Evolutionary conservation across 2,329 filamentous ascomycete genomes (phyloP).

Genomic region (Aspergillus tamarii): DNA sequence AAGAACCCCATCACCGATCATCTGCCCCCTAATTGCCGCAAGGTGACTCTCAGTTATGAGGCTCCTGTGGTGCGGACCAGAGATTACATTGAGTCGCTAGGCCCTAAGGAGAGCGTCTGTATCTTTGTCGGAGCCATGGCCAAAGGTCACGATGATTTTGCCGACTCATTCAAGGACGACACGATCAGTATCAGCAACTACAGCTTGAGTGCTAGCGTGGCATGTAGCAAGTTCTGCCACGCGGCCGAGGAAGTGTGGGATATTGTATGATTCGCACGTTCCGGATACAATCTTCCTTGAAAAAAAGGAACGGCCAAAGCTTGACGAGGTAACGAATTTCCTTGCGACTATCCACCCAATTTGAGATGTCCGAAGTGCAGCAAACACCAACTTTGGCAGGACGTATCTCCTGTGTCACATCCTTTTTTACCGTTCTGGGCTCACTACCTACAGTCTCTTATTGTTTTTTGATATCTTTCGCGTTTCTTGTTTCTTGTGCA

Average conservation of each 20-base stretch:
- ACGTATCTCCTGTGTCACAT: slow-evolving; percentile 10
- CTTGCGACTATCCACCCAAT: slow-evolving; percentile 24
- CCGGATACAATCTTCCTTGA: slow-evolving; percentile 9
- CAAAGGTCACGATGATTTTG: slow-evolving; percentile 93
- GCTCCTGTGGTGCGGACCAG: slow-evolving; percentile 82
- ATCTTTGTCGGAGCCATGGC: slow-evolving; percentile 99
- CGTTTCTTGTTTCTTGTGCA: slow-evolving; percentile 16
- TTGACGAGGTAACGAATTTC: slow-evolving; percentile 36
- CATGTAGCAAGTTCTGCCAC: slow-evolving; percentile 99
- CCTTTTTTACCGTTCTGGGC: slow-evolving; percentile 5
- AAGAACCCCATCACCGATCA: slow-evolving; percentile 98
- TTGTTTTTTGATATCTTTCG: slow-evolving; percentile 19
- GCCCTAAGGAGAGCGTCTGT: slow-evolving; percentile 86
- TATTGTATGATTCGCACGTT: slow-evolving; percentile 67
- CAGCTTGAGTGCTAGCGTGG: slow-evolving; percentile 94
- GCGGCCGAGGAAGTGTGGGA: slow-evolving; percentile 96
- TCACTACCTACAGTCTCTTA: slow-evolving; percentile 11
- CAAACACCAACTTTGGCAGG: not conserved
- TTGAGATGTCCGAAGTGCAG: not conserved
- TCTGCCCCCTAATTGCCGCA: slow-evolving; percentile 93
- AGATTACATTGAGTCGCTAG: slow-evolving; percentile 82
- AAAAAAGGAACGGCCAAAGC: slow-evolving; percentile 18
- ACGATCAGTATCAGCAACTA: slow-evolving; percentile 98
- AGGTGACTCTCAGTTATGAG: slow-evolving; percentile 95
- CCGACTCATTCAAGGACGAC: slow-evolving; percentile 91